Evolutionary conservation across 257 asterid species (phyloP).

Genomic region (Solanum arcanum): DNA sequence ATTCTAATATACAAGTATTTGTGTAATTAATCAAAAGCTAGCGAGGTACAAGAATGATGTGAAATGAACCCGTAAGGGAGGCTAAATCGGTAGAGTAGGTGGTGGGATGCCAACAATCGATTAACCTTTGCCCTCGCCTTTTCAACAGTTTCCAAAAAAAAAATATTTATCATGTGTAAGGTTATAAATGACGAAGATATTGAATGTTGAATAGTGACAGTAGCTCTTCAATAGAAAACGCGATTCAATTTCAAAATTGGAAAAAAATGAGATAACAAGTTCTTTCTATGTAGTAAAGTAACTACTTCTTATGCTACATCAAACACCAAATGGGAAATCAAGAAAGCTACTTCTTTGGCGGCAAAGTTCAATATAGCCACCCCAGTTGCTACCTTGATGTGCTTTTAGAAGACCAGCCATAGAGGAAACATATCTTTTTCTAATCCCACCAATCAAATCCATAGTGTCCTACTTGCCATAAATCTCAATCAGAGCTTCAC

Average conservation of each 20-base stretch:
- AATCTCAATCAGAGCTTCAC: neutral
- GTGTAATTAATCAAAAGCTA: neutral
- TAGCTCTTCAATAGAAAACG: neutral
- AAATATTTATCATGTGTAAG: neutral
- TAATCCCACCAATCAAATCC: neutral
- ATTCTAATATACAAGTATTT: neutral
- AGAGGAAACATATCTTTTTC: neutral
- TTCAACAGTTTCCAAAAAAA: too few relatives aligned
- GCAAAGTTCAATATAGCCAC: slow-evolving; percentile 21
- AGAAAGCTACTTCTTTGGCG: neutral
- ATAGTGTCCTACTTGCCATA: neutral
- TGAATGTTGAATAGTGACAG: neutral
- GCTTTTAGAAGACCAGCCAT: neutral
- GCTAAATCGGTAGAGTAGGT: neutral
- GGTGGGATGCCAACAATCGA: neutral
- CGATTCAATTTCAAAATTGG: neutral
- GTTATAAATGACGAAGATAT: neutral
- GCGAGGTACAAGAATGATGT: neutral
- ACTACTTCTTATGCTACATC: neutral
- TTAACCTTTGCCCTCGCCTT: neutral
- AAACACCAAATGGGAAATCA: neutral
- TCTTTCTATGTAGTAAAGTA: neutral
- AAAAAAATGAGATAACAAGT: neutral
- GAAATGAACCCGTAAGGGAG: neutral
- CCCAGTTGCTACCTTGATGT: neutral